Conservation (phyloP, 805 yeast genomes). For the Ogataea zsoltii region DNA sequence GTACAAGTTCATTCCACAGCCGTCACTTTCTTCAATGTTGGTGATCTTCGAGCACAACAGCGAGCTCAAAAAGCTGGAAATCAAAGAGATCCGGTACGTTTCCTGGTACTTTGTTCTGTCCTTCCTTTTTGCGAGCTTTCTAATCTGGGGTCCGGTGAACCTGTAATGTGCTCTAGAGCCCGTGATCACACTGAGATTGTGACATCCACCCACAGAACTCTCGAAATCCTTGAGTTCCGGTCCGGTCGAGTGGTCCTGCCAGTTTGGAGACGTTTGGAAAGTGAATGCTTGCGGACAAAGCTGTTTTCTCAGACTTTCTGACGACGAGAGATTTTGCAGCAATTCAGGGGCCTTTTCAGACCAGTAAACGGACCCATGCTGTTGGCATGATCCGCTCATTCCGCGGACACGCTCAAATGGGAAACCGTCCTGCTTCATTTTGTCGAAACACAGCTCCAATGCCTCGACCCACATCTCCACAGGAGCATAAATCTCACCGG, state of each 20-base stretch:
- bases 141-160: conserved; percentile 90
- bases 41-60: conserved; percentile 65
- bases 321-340: conserved; percentile 39
- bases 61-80: conserved; percentile 76
- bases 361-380: conserved; percentile 91
- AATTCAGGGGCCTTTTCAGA: conserved; percentile 45
- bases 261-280: conserved; percentile 72
- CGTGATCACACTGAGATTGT: conserved; percentile 60
- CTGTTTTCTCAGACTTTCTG: conserved; percentile 44
- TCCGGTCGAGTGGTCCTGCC: conserved; percentile 93
- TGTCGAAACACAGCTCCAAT: conserved; percentile 58
- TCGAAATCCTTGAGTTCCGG: conserved; percentile 66
- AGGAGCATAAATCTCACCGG: conserved; percentile 72
- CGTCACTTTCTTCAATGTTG: conserved; percentile 78
- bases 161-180: conserved; percentile 89
- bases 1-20: conserved; percentile 91
- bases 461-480: conserved; percentile 92
- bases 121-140: conserved; percentile 60
- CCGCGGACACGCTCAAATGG: conserved; percentile 63
- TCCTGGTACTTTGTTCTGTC: conserved; percentile 52
- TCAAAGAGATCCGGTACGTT: conserved; percentile 67
- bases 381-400: conserved; percentile 86
- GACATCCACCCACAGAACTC: conserved; percentile 57
- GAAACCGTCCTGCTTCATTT: conserved; percentile 51
- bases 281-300: conserved; percentile 56